Conservation (phyloP, 2,329 filamentous ascomycete species). For the Pestalotiopsis sp. region DNA sequence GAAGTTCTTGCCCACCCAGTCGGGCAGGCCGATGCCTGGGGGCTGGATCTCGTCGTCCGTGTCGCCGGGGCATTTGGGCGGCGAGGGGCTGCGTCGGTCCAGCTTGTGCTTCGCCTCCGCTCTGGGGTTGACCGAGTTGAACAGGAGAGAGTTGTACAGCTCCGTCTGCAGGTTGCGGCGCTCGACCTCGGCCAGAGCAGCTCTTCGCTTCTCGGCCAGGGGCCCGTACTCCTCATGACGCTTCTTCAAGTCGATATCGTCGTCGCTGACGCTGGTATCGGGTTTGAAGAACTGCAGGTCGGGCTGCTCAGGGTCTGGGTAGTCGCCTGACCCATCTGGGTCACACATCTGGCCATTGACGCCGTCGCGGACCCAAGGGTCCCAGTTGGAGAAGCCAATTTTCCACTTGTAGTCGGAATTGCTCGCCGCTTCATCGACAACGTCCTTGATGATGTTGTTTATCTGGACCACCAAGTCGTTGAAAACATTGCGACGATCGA, state of each 20-base stretch:
- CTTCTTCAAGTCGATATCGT: background rate
- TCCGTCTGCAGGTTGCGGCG: background rate
- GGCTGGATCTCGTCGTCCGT: background rate
- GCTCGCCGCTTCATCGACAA: slow-evolving; percentile 23
- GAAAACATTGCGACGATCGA: slow-evolving; percentile 29
- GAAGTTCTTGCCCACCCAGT: slow-evolving; percentile 31
- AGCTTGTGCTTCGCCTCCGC: slow-evolving; percentile 24
- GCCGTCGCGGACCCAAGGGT: slow-evolving; percentile 23
- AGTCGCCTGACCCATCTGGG: slow-evolving; percentile 20
- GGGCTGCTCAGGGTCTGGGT: slow-evolving; percentile 30
- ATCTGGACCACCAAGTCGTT: slow-evolving; percentile 27
- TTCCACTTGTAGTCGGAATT: slow-evolving; percentile 18
- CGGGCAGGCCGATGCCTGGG: slow-evolving; percentile 30
- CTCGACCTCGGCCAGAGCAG: background rate
- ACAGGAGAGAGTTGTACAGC: slow-evolving; percentile 25
- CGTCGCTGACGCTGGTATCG: slow-evolving; percentile 16
- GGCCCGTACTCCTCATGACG: background rate
- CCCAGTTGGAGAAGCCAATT: slow-evolving; percentile 31
- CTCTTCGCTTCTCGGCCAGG: background rate
- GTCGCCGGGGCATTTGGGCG: slow-evolving; percentile 29
- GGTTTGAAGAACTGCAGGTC: slow-evolving; percentile 36
- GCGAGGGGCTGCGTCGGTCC: slow-evolving; percentile 22
- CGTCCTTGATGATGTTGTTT: slow-evolving; percentile 29
- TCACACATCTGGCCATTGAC: slow-evolving; percentile 33
- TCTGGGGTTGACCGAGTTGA: slow-evolving; percentile 22